These are phyloP conservation scores for Noccaea bulbosa DNA, from an alignment of 345 rosid species.

Conservation along the genomic window DNA sequence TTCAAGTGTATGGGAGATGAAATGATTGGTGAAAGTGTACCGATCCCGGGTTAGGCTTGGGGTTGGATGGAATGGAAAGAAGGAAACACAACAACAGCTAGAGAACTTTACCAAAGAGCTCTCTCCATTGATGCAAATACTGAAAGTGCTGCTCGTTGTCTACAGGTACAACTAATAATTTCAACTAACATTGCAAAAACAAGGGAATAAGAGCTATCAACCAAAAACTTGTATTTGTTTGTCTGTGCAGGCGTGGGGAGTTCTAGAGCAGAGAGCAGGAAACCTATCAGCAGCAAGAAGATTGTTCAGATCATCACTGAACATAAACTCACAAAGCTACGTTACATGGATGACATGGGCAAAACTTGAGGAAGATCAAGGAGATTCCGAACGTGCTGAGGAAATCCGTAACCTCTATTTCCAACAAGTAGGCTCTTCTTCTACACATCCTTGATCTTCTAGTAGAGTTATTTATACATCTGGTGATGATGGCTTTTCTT, in stretches of 20 bases:
- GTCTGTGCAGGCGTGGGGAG: constrained; percentile 90
- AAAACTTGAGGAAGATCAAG: constrained; percentile 91
- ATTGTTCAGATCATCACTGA: constrained; percentile 81
- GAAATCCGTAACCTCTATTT: constrained; percentile 91
- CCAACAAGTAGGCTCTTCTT: constrained; percentile 67
- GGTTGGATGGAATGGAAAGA: constrained; percentile 99
- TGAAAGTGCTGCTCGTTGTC: constrained; percentile 90
- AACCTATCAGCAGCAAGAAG: constrained; percentile 86
- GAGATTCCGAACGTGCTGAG: constrained; percentile 88
- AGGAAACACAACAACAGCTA: constrained; percentile 79
- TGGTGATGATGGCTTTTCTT: constrained; percentile 14
- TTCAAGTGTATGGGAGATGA: constrained; percentile 11
- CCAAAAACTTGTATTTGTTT: not conserved
- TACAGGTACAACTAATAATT: constrained; percentile 59
- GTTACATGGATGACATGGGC: constrained; percentile 99
- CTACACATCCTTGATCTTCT: not conserved
- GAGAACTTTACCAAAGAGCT: constrained; percentile 79
- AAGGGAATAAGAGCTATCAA: not conserved
- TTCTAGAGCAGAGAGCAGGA: constrained; percentile 87
- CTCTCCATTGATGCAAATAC: constrained; percentile 71
- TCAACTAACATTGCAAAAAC: not conserved
- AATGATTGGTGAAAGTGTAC: constrained; percentile 31
- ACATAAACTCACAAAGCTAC: constrained; percentile 85
- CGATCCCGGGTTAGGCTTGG: constrained; percentile 78
- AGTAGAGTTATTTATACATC: constrained; percentile 8